phyloP scores from a whole-genome alignment of 2,329 filamentous ascomycete species.

The Neocucurbitaria cava region DNA sequence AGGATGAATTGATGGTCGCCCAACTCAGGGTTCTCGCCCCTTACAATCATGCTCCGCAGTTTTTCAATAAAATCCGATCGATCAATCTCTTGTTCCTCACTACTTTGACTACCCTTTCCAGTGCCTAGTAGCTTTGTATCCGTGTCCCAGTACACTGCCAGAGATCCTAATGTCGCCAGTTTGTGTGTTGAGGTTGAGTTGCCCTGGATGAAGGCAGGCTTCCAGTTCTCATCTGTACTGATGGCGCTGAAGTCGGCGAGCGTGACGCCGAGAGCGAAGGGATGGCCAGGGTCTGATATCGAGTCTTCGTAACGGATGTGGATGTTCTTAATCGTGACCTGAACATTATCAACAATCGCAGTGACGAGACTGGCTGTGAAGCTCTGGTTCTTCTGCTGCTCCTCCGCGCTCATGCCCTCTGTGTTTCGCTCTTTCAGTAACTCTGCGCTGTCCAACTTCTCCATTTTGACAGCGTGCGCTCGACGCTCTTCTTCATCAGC shows the following conservation, averaged over 20 bases:
- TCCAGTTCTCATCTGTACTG: slow-evolving; percentile 94
- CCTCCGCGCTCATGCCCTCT: slow-evolving; percentile 93
- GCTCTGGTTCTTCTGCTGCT: slow-evolving; percentile 96
- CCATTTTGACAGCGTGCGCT: slow-evolving; percentile 93
- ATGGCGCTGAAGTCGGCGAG: slow-evolving; percentile 96
- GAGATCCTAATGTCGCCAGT: slow-evolving; percentile 83
- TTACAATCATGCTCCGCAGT: slow-evolving; percentile 82
- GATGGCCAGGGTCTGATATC: slow-evolving; percentile 91
- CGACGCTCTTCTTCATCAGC: slow-evolving; percentile 89
- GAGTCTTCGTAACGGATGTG: slow-evolving; percentile 98
- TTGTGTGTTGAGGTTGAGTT: slow-evolving; percentile 87
- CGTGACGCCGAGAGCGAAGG: slow-evolving; percentile 90
- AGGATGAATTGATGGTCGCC: slow-evolving; percentile 88
- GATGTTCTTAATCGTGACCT: slow-evolving; percentile 97
- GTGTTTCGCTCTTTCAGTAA: slow-evolving; percentile 88
- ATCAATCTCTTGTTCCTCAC: slow-evolving; percentile 65
- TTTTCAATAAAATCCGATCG: slow-evolving; percentile 79
- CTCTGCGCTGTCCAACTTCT: slow-evolving; percentile 96
- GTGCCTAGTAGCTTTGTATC: slow-evolving; percentile 84
- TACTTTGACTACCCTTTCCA: slow-evolving; percentile 73
- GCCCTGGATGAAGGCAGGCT: slow-evolving; percentile 93
- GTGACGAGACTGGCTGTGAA: slow-evolving; percentile 95
- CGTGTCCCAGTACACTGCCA: slow-evolving; percentile 98
- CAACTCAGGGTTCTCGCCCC: slow-evolving; percentile 64
- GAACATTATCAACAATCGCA: slow-evolving; percentile 97